A percentile compares a stretch with the other conserved stretches of the same genome.
These are phyloP conservation scores for Zymoseptoria passerinii DNA, from an alignment of 2,329 filamentous ascomycete genomes.

Conservation along the genomic window DNA sequence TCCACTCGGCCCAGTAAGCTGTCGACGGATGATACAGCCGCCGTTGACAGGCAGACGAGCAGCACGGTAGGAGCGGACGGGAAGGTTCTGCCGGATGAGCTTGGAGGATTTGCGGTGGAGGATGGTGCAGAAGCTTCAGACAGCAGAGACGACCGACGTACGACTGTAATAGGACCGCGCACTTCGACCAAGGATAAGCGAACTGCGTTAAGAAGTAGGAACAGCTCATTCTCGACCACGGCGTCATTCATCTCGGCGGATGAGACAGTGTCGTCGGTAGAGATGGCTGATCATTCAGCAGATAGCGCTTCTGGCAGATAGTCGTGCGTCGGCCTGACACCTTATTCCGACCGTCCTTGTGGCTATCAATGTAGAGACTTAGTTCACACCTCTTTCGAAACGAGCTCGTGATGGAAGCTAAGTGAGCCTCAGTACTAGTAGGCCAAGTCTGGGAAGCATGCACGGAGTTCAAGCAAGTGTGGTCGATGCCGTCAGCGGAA, in stretches of 20 bases:
- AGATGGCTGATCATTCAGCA: not conserved
- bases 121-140: not conserved
- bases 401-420: no score
- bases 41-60: not conserved
- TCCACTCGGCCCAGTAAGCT: not conserved
- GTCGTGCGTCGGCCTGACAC: not conserved
- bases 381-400: no score
- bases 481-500: not conserved
- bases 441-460: no score
- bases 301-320: not conserved
- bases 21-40: slow-evolving; percentile 8
- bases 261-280: not conserved
- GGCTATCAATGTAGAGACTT: no score
- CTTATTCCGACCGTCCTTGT: no score
- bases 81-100: slow-evolving; percentile 9
- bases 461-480: not conserved
- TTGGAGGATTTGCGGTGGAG: not conserved
- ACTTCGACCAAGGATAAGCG: not conserved
- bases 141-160: slow-evolving; percentile 8
- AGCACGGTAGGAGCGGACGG: slow-evolving; percentile 13
- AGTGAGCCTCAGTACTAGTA: no score
- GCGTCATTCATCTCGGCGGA: not conserved
- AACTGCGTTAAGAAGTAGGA: not conserved
- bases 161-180: slow-evolving; percentile 14
- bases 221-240: not conserved